A percentile compares a stretch with the other conserved stretches of the same genome.
Evolutionary conservation across 2,329 filamentous ascomycete species (phyloP).

Genomic region (Cadophora gregata): DNA sequence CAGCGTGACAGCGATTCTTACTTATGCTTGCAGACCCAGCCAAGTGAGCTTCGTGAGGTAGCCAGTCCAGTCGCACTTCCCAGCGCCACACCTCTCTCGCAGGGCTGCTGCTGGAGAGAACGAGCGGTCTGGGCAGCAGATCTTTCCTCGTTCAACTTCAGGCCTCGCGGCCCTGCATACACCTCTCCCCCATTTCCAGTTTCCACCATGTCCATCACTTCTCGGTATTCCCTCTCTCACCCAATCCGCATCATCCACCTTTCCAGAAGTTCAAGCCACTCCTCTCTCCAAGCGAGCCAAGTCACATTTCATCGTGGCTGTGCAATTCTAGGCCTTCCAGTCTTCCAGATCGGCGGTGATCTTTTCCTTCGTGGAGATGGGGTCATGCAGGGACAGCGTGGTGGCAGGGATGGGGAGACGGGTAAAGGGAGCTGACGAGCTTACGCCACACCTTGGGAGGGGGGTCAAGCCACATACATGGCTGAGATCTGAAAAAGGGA

Average conservation of each 20-base stretch:
- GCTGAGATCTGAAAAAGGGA: too few species aligned
- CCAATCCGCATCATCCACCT: neutral
- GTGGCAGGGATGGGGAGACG: neutral
- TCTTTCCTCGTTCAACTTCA: neutral
- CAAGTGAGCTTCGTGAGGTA: too few species aligned
- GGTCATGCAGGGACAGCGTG: constrained; percentile 16
- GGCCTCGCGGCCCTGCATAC: neutral
- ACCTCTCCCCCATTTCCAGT: constrained; percentile 7
- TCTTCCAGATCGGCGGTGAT: constrained; percentile 10
- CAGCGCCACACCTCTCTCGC: neutral
- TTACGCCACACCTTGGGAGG: constrained; percentile 21
- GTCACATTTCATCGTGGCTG: constrained; percentile 18
- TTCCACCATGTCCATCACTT: constrained; percentile 1
- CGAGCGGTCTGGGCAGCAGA: too few species aligned
- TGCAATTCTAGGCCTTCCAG: constrained; percentile 9
- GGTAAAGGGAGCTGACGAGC: constrained; percentile 1
- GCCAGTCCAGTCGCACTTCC: neutral
- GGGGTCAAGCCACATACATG: constrained; percentile 28
- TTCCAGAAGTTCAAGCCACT: neutral
- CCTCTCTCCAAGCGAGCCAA: neutral
- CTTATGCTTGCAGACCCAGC: too few species aligned
- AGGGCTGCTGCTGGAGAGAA: too few species aligned
- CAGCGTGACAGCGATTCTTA: neutral
- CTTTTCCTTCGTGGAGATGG: neutral
- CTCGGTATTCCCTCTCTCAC: neutral